Evolutionary conservation across 148 eudicot genomes (phyloP).

Genomic region (Chenopodium quinoa): DNA sequence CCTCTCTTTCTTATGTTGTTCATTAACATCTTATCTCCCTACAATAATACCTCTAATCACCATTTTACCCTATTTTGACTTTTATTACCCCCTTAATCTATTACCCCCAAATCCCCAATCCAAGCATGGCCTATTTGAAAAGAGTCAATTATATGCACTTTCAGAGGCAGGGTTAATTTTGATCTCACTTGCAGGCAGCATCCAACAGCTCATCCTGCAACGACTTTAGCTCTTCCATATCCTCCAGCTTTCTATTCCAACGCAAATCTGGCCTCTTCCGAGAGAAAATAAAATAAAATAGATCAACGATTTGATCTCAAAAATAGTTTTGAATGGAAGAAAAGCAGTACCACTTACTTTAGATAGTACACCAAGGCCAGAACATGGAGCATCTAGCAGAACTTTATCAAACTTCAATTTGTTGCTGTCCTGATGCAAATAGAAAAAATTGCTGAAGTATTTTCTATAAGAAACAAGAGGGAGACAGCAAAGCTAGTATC

Average conservation of each 20-base stretch:
- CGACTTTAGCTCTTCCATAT: constrained; percentile 76
- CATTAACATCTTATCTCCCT: no score
- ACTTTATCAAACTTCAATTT: constrained; percentile 58
- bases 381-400: constrained; percentile 93
- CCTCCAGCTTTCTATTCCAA: constrained; percentile 90
- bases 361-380: constrained; percentile 94
- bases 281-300: constrained; percentile 6
- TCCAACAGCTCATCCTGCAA: constrained; percentile 88
- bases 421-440: constrained; percentile 38
- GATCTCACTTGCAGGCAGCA: constrained; percentile 74
- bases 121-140: neutral
- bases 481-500: constrained; percentile 1
- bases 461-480: constrained; percentile 15
- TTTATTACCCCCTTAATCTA: no score
- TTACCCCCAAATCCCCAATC: no score
- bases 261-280: constrained; percentile 89
- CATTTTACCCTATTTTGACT: no score
- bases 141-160: neutral
- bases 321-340: neutral
- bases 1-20: no score
- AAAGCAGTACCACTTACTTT: constrained; percentile 45
- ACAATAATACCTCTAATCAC: no score
- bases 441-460: neutral
- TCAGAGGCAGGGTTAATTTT: constrained; percentile 12
- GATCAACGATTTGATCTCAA: neutral